Percentiles rank a stretch among this genome's conserved stretches.
These are phyloP conservation scores for Hirschfeldia incana DNA, from an alignment of 345 rosid species.

Conservation along the genomic window DNA sequence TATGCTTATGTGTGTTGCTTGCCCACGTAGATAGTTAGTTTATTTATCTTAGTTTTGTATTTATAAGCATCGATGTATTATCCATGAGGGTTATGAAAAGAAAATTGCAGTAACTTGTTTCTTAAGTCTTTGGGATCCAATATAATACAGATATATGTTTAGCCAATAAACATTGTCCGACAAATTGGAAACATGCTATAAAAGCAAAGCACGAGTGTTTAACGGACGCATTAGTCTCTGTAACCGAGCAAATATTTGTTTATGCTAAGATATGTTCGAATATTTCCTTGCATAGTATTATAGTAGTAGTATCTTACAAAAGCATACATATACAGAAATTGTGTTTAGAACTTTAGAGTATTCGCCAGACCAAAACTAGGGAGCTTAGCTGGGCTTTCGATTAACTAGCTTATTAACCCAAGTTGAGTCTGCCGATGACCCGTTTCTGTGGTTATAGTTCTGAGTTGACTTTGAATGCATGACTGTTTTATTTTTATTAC, in stretches of 20 bases:
- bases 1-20: no score
- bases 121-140: no score
- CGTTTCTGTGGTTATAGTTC: slow-evolving; percentile 6
- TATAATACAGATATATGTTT: not conserved
- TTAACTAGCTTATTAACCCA: slow-evolving; percentile 4
- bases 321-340: not conserved
- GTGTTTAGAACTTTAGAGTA: not conserved
- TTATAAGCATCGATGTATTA: no score
- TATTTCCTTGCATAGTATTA: not conserved
- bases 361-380: not conserved
- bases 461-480: not conserved
- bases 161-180: slow-evolving; percentile 19
- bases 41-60: no score
- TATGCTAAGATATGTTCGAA: no score
- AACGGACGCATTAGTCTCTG: slow-evolving; percentile 31
- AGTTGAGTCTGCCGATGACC: slow-evolving; percentile 12
- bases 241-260: slow-evolving; percentile 10
- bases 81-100: no score
- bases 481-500: not conserved
- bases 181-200: slow-evolving; percentile 26
- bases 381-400: slow-evolving; percentile 21
- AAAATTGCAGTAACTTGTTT: no score
- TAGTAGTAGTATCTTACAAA: not conserved
- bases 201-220: slow-evolving; percentile 39
- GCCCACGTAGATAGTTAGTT: no score